Evolutionary conservation across 176 grass and related monocot genomes (phyloP), one percentile per base, ranked within the genome.

Genomic region (Chrysopogon serrulatus): DNA sequence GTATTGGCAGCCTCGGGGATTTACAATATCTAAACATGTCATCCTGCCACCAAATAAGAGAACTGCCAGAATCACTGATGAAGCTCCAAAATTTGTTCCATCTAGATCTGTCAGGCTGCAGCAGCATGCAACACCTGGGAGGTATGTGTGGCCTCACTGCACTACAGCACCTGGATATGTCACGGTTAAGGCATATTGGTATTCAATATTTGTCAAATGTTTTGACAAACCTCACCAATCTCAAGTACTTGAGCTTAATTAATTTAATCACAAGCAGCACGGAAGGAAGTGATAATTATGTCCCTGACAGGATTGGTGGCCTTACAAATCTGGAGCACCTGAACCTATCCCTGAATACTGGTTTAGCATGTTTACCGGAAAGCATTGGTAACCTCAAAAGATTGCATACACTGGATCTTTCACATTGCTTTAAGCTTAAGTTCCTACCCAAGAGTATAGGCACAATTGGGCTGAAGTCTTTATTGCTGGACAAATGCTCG

Each of bases 321-420:
- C 11, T 44, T 27, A 71, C 39, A 1, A 71, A 43, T 27, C 37
- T 71, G n/a, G 68, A 71, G 39, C 39, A 43, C n/a, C n/a, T 71
- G 11, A 5, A 16, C 37, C 39, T 71, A 16, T 42, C 67, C 0
- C 0, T 0, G 0, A 70, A 26, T 26, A 0, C 0, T 6, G 0
- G 2, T 2, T 1, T 43, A 16, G 1, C 0, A 4, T 14, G 10
- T 45, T 5, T 78, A 21, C 57, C 76, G 0, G 17, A 43, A 32
- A 14, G 59, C 49, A 2, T 49, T 49, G 42, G 62, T 17, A 79
- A 36, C 5, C 30, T 79, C 77, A 34, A 10, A 21, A 66, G 5
- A 10, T 23, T 79, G 21, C 62, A 16, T 35, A 79, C 77, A 3
- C 14, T 79, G 16, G 11, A 79, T 32, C 17, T 79, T 19, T 16